Conservation (phyloP, 2,329 filamentous ascomycete species). For the Penicillium sp. region DNA sequence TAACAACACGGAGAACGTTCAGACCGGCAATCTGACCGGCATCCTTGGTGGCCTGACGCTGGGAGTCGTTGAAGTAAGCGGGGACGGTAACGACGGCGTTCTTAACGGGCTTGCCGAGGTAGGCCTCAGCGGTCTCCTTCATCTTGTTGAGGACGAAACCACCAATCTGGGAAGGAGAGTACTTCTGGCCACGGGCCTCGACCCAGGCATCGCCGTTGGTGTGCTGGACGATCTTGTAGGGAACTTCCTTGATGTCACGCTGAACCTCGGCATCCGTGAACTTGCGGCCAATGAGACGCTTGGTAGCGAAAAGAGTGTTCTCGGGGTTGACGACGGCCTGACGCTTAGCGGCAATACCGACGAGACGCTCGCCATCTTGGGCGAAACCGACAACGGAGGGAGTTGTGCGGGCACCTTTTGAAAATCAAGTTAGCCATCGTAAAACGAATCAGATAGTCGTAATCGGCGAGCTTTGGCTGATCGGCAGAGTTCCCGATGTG, state of each 20-base stretch:
- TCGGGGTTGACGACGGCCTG: slow-evolving; percentile 98
- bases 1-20: slow-evolving; percentile 95
- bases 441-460: background rate
- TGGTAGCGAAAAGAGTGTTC: slow-evolving; percentile 97
- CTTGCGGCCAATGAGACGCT: slow-evolving; percentile 98
- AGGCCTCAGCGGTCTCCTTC: slow-evolving; percentile 97
- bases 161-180: slow-evolving; percentile 97
- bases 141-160: slow-evolving; percentile 97
- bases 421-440: slow-evolving; percentile 19
- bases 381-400: slow-evolving; percentile 95
- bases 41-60: slow-evolving; percentile 97
- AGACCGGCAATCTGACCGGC: slow-evolving; percentile 94
- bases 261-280: slow-evolving; percentile 93
- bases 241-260: slow-evolving; percentile 95
- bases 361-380: slow-evolving; percentile 91
- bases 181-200: slow-evolving; percentile 87
- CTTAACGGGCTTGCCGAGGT: slow-evolving; percentile 86
- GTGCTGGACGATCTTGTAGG: slow-evolving; percentile 98
- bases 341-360: slow-evolving; percentile 96
- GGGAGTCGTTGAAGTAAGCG: slow-evolving; percentile 98
- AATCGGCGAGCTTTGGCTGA: background rate
- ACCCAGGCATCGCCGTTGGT: slow-evolving; percentile 96
- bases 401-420: slow-evolving; percentile 78
- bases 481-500: background rate
- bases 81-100: slow-evolving; percentile 97